A percentile compares a stretch with the other conserved stretches of the same genome.
phyloP scores from a whole-genome alignment of 116 monocot genomes.

The Trichopus zeylanicus region DNA sequence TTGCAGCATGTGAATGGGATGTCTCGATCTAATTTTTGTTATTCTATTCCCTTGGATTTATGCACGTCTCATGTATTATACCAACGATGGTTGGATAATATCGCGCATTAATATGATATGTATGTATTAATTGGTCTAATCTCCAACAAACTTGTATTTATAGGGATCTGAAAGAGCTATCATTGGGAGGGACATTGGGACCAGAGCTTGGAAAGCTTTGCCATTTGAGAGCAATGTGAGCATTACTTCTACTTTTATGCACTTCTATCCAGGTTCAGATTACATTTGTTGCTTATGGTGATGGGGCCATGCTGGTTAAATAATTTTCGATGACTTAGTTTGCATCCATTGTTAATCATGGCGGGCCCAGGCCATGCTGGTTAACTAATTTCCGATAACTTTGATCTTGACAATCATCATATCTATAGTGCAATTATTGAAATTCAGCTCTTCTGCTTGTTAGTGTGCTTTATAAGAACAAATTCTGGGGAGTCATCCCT shows the following conservation, averaged over 20 bases:
- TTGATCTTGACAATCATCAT: too few species aligned
- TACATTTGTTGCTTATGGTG: too few species aligned
- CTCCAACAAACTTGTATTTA: constrained; percentile 11
- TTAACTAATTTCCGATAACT: neutral
- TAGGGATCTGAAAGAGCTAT: constrained; percentile 53
- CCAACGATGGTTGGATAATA: too few species aligned
- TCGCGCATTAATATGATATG: too few species aligned
- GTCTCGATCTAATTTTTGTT: neutral
- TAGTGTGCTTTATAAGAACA: constrained; percentile 53
- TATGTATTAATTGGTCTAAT: too few species aligned
- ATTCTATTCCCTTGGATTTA: neutral
- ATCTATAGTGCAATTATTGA: too few species aligned
- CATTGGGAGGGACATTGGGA: constrained; percentile 53
- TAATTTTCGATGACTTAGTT: too few species aligned
- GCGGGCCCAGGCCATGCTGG: neutral
- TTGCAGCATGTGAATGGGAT: neutral
- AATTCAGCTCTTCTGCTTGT: constrained; percentile 2
- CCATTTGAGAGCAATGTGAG: constrained; percentile 76
- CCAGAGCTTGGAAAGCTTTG: constrained; percentile 63
- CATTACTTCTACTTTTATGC: neutral
- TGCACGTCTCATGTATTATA: neutral
- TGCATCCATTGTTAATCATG: too few species aligned
- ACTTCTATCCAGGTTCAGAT: too few species aligned
- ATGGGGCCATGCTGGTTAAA: too few species aligned
- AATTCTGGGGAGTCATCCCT: constrained; percentile 58